These are phyloP conservation scores for Aspergillus puulaauensis DNA, from an alignment of 2,329 filamentous ascomycete genomes.

Conservation along the genomic window DNA sequence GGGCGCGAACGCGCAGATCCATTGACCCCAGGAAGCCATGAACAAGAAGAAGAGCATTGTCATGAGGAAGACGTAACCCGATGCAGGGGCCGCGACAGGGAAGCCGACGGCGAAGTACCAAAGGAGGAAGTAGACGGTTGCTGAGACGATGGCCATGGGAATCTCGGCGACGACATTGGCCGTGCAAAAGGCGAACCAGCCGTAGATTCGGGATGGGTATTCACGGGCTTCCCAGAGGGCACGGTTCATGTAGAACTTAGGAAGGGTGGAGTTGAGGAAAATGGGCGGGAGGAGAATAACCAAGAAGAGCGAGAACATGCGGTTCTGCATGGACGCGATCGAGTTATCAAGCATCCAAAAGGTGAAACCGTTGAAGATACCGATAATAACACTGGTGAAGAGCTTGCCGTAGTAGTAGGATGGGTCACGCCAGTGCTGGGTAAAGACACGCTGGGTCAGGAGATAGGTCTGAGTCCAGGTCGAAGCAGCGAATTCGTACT, in stretches of 20 bases:
- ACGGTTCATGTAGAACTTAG: conserved; percentile 76
- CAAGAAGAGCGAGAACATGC: conserved; percentile 72
- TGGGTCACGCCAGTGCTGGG: conserved; percentile 73
- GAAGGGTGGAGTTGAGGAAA: conserved; percentile 70
- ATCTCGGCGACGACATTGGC: conserved; percentile 73
- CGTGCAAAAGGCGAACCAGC: conserved; percentile 73
- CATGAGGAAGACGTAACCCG: conserved; percentile 79
- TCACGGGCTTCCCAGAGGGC: conserved; percentile 72
- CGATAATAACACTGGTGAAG: conserved; percentile 68
- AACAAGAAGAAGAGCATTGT: conserved; percentile 75
- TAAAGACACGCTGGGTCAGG: conserved; percentile 69
- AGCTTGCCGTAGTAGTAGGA: conserved; percentile 76
- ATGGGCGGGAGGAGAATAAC: conserved; percentile 67
- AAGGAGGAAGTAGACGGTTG: conserved; percentile 67
- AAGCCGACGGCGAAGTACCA: conserved; percentile 78
- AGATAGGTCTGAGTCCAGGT: conserved; percentile 61
- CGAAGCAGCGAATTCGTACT: conserved; percentile 66
- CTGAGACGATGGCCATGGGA: conserved; percentile 64
- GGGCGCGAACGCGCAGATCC: conserved; percentile 80
- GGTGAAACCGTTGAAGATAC: conserved; percentile 77
- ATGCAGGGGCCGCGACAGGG: conserved; percentile 61
- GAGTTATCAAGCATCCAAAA: conserved; percentile 69
- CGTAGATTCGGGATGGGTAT: conserved; percentile 72
- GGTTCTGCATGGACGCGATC: conserved; percentile 70
- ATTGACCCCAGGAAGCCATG: conserved; percentile 74